A percentile compares a stretch with the other conserved stretches of the same genome.
These are phyloP conservation scores for Tuctoria greenei DNA, from an alignment of 176 grass and related monocot species.

Conservation along the genomic window DNA sequence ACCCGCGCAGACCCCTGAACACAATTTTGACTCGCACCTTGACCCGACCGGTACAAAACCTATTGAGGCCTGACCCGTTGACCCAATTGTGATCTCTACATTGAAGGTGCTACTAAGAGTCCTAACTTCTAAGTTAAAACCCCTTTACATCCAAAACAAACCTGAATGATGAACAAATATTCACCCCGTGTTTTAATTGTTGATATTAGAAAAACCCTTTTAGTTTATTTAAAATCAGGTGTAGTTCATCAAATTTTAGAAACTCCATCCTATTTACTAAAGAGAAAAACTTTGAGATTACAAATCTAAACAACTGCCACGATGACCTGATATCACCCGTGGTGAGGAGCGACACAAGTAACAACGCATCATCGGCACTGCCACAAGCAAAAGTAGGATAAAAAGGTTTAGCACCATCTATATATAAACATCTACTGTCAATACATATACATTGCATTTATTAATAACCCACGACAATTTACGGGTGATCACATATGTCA, in stretches of 20 bases:
- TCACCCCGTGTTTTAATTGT: background rate
- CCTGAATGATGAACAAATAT: background rate
- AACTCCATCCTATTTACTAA: background rate
- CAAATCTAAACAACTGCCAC: too few species aligned
- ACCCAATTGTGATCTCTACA: too few species aligned
- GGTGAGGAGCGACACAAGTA: background rate
- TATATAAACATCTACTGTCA: slow-evolving; percentile 17
- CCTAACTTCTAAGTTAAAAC: too few species aligned
- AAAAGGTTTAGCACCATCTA: background rate
- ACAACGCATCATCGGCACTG: background rate
- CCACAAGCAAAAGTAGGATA: background rate
- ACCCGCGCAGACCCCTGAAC: too few species aligned
- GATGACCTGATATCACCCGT: background rate
- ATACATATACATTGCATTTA: slow-evolving; percentile 12
- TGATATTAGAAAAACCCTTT: background rate
- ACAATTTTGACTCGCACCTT: too few species aligned
- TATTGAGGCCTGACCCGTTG: too few species aligned
- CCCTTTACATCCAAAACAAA: too few species aligned
- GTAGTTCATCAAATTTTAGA: background rate
- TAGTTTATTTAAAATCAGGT: background rate
- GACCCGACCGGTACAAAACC: too few species aligned
- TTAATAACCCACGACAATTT: slow-evolving; percentile 21
- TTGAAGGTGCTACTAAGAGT: too few species aligned
- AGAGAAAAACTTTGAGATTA: background rate
- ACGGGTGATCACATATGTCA: slow-evolving; percentile 15